Evolutionary conservation across 1,284 basidiomycete species (phyloP).

Genomic region (Cystobasidium pallidum): DNA sequence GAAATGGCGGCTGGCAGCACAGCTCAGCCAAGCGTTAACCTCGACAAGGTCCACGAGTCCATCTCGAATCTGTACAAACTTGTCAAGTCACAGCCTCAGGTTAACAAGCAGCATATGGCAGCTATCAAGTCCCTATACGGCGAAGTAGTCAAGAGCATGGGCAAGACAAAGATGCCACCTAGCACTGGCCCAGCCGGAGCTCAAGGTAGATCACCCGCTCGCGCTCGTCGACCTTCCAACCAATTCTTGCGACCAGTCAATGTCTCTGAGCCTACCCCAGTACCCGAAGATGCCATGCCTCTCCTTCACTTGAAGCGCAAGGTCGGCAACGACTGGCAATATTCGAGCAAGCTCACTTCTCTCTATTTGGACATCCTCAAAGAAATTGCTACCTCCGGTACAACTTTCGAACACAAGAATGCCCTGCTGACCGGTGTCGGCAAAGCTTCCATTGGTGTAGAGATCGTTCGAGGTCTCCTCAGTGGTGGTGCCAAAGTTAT

Average conservation of each 20-base stretch:
- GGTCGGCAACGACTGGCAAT: constrained; percentile 94
- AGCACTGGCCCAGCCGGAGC: constrained; percentile 46
- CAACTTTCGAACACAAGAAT: constrained; percentile 98
- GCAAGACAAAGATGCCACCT: constrained; percentile 53
- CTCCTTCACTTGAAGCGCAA: constrained; percentile 95
- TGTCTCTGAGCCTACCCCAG: constrained; percentile 67
- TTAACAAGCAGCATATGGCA: constrained; percentile 94
- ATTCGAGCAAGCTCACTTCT: constrained; percentile 88
- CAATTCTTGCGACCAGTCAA: constrained; percentile 91
- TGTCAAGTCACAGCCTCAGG: constrained; percentile 93
- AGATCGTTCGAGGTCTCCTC: constrained; percentile 93
- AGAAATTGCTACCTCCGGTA: constrained; percentile 96
- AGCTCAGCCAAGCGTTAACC: constrained; percentile 78
- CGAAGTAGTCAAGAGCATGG: constrained; percentile 78
- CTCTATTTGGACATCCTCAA: constrained; percentile 86
- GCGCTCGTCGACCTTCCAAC: constrained; percentile 82
- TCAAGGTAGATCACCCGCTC: constrained; percentile 55
- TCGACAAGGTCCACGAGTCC: constrained; percentile 48
- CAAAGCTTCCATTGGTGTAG: constrained; percentile 94
- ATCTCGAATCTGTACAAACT: constrained; percentile 96
- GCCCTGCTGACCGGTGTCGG: constrained; percentile 96
- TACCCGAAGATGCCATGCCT: constrained; percentile 88
- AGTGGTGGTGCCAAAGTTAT: constrained; percentile 95
- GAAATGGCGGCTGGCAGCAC: constrained; percentile 96
- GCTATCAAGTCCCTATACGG: constrained; percentile 96